These are phyloP conservation scores for Solanum dulcamara DNA, from an alignment of 257 asterid species.

Conservation along the genomic window DNA sequence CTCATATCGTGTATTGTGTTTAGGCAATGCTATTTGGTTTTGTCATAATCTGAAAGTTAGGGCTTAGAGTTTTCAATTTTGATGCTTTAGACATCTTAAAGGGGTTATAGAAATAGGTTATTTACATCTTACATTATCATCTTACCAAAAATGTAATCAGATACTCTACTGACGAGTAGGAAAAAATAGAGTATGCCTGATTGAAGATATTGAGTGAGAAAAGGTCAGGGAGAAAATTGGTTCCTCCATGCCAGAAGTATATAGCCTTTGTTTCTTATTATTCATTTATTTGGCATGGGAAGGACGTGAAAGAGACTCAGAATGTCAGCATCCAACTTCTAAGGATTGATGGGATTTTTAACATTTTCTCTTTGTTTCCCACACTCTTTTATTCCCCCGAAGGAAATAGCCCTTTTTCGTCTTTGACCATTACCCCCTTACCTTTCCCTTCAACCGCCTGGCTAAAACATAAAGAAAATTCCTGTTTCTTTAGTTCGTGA, in stretches of 20 bases:
- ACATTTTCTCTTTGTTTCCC: not conserved
- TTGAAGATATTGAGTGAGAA: not conserved
- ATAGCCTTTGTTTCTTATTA: not conserved
- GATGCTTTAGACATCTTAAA: not conserved
- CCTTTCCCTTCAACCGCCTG: not conserved
- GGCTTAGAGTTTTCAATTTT: not conserved
- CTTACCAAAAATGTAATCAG: not conserved
- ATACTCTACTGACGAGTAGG: not conserved
- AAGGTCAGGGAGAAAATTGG: not conserved
- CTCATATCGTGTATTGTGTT: not conserved
- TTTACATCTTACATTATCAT: not conserved
- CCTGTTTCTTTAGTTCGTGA: not conserved
- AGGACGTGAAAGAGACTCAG: not conserved
- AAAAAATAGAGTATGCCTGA: not conserved
- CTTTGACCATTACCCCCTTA: not conserved
- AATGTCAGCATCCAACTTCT: not conserved
- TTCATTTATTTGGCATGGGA: not conserved
- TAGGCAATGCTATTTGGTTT: not conserved
- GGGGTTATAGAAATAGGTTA: not conserved
- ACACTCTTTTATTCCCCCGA: not conserved
- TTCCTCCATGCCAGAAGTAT: not conserved
- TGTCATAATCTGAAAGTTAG: not conserved
- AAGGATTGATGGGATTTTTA: not conserved
- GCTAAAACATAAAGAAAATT: not conserved
- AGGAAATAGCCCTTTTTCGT: not conserved